Conservation (phyloP, 1,284 basidiomycete genomes). For the Austroboletus sp. region DNA sequence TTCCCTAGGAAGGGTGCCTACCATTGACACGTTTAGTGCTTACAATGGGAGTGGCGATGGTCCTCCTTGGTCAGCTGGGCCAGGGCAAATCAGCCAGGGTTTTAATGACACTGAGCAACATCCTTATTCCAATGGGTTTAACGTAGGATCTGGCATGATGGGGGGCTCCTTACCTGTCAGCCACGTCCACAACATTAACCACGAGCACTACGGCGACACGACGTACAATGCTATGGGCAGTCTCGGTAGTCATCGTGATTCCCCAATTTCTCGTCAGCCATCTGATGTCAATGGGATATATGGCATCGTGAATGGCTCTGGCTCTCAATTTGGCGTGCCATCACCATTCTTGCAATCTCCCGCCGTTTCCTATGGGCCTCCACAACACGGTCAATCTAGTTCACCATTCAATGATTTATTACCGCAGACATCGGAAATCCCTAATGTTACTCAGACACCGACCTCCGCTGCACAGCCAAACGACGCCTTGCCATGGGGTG, state of each 20-base stretch:
- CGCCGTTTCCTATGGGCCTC: constrained; percentile 24
- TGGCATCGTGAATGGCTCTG: constrained; percentile 16
- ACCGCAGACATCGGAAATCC: constrained; percentile 19
- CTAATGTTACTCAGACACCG: constrained; percentile 15
- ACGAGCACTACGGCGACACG: constrained; percentile 25
- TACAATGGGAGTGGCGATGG: constrained; percentile 32
- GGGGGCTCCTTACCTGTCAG: constrained; percentile 18
- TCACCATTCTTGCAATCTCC: constrained; percentile 27
- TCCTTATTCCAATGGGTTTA: constrained; percentile 26
- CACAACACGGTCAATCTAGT: constrained; percentile 18
- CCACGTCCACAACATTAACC: constrained; percentile 22
- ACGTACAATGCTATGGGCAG: constrained; percentile 20
- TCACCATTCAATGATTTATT: constrained; percentile 24
- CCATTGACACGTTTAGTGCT: constrained; percentile 41
- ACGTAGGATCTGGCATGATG: constrained; percentile 15
- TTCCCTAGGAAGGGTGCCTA: constrained; percentile 32
- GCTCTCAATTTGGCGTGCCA: constrained; percentile 19
- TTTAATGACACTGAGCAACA: constrained; percentile 23
- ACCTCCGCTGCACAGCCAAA: constrained; percentile 25
- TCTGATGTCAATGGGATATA: constrained; percentile 22
- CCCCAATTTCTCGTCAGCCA: constrained; percentile 19
- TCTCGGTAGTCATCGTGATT: constrained; percentile 21
- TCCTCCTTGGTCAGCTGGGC: constrained; percentile 37
- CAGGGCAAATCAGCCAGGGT: constrained; percentile 18
- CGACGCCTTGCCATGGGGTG: constrained; percentile 22